Conservation (phyloP, 768 basidiomycete species). For the Lyophyllum decastes region DNA sequence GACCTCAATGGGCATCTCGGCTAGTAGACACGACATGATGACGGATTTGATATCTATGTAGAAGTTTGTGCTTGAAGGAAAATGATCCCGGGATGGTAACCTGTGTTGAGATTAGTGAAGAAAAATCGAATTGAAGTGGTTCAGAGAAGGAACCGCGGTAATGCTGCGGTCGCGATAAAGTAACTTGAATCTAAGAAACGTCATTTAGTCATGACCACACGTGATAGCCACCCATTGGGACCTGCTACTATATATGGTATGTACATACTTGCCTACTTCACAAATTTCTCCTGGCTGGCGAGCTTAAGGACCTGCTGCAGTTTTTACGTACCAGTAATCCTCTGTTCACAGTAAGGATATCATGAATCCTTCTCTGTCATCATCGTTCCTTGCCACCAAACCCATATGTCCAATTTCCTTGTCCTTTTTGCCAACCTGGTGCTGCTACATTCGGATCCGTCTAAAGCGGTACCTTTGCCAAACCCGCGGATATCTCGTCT, state of each 20-base stretch:
- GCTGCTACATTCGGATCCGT: not conserved
- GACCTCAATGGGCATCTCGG: slow-evolving; percentile 74
- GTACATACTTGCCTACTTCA: too few relatives aligned
- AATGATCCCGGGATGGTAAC: not conserved
- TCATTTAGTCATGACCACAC: not conserved
- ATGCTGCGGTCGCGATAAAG: too few relatives aligned
- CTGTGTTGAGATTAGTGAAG: not conserved
- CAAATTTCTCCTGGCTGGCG: too few relatives aligned
- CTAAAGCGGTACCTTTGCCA: not conserved
- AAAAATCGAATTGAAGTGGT: too few relatives aligned
- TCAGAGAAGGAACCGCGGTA: too few relatives aligned
- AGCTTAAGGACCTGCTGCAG: too few relatives aligned
- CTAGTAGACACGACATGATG: slow-evolving; percentile 36
- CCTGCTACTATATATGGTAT: too few relatives aligned
- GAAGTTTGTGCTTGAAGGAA: not conserved
- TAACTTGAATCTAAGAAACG: not conserved
- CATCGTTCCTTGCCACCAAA: not conserved
- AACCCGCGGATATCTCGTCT: not conserved
- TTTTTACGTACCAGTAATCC: too few relatives aligned
- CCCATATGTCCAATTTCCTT: not conserved
- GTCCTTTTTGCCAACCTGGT: not conserved
- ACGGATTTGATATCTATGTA: slow-evolving; percentile 3
- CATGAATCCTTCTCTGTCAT: not conserved
- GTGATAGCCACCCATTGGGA: not conserved
- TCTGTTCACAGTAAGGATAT: too few relatives aligned